A percentile compares a stretch with the other conserved stretches of the same genome.
Conservation (phyloP, 2,329 filamentous ascomycete species). For the Stachybotrys elegans region DNA sequence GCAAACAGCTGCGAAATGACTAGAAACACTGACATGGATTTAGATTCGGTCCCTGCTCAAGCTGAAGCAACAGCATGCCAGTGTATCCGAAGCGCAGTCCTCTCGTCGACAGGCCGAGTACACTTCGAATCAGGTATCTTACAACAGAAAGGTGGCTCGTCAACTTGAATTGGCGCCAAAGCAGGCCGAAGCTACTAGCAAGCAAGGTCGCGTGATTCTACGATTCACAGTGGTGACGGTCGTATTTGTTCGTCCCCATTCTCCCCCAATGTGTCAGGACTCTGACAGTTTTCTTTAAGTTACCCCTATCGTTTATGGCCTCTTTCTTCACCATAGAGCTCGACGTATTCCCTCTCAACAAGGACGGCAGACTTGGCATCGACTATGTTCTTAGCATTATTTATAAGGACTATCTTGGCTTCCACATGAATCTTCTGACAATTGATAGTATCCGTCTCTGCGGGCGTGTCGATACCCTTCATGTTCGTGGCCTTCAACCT, state of each 20-base stretch:
- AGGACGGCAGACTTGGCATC: slow-evolving; percentile 2
- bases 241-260: slow-evolving; percentile 3
- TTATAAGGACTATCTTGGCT: background rate
- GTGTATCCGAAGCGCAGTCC: slow-evolving; percentile 4
- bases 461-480: slow-evolving; percentile 6
- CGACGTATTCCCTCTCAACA: slow-evolving; percentile 4
- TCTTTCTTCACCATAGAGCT: slow-evolving; percentile 8
- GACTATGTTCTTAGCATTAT: slow-evolving; percentile 4
- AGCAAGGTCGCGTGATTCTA: slow-evolving; percentile 3
- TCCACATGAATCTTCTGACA: background rate
- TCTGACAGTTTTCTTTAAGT: background rate
- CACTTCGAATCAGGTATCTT: slow-evolving; percentile 2
- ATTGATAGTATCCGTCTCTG: slow-evolving; percentile 4
- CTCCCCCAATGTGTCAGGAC: no score
- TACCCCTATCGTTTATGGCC: slow-evolving; percentile 6
- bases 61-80: slow-evolving; percentile 6
- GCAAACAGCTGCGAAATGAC: background rate
- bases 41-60: slow-evolving; percentile 5
- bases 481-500: slow-evolving; percentile 6
- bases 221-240: slow-evolving; percentile 6
- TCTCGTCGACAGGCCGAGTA: slow-evolving; percentile 3
- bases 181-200: slow-evolving; percentile 2
- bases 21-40: background rate
- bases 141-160: slow-evolving; percentile 4
- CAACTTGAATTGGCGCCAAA: slow-evolving; percentile 1